Base-by-base conservation (phyloP, 139 green algal genomes). In the Mesotaenium endlicherianum region DNA sequence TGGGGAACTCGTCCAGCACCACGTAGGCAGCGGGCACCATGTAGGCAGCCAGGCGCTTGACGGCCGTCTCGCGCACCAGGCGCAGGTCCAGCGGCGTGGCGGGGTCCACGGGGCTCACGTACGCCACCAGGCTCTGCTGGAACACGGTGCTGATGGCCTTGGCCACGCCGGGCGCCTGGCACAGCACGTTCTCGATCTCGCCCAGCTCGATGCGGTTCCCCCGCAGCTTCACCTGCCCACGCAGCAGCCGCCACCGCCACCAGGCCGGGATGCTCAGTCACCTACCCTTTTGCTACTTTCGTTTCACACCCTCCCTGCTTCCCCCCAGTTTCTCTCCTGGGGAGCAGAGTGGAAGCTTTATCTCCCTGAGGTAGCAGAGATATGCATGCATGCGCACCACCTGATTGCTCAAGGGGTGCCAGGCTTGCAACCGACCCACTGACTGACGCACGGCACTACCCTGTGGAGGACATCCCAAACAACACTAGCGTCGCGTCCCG, bases 211-310 rank as follows among this genome's bases (percentile, higher is more conserved):
- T 40, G 11, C 1, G 6, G 2, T 47, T 31, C n/a, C 80, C 80
- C 36, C 75, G 45, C 34, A 86, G 38, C 31, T 86, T 88, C 30
- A 86, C 75, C 43, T 84, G 77, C 6, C 14, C 8, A n/a, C n/a
- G n/a, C n/a, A n/a, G n/a, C n/a, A n/a, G n/a, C n/a, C n/a, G n/a
- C n/a, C n/a, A n/a, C n/a, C n/a, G n/a, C n/a, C n/a, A n/a, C n/a
- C n/a, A n/a, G n/a, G n/a, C n/a, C n/a, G n/a, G n/a, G n/a, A n/a
- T n/a, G n/a, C n/a, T n/a, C n/a, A n/a, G n/a, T n/a, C n/a, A n/a
- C n/a, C n/a, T n/a, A n/a, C n/a, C n/a, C n/a, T n/a, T n/a, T n/a
- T n/a, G n/a, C n/a, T n/a, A n/a, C n/a, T n/a, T n/a, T n/a, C n/a
- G n/a, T n/a, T n/a, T n/a, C n/a, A n/a, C n/a, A n/a, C n/a, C n/a